Conservation (phyloP, 2,329 filamentous ascomycete species). For the Colletotrichum sp. region DNA sequence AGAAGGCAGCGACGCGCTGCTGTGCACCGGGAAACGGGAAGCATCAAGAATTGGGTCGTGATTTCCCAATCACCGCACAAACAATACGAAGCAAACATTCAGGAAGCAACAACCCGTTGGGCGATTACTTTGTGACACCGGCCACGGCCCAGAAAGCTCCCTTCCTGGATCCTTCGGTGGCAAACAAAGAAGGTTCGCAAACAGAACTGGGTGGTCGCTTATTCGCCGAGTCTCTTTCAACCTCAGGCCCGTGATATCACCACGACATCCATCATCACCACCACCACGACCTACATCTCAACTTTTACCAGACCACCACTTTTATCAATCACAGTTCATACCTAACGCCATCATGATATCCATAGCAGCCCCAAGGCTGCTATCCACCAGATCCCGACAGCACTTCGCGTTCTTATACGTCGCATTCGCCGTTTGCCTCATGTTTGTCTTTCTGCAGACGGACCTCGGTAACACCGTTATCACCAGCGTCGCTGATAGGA, state of each 20-base stretch:
- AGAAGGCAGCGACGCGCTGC: background rate
- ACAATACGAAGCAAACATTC: background rate
- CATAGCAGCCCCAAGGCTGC: constrained; percentile 1
- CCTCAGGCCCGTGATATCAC: background rate
- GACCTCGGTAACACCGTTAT: background rate
- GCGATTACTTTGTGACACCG: background rate
- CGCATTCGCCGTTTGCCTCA: background rate
- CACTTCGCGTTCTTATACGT: background rate
- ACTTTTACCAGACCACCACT: background rate
- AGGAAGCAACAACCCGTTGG: background rate
- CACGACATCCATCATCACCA: background rate
- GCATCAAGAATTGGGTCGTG: background rate
- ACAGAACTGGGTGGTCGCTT: background rate
- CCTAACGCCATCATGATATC: background rate
- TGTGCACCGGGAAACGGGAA: background rate
- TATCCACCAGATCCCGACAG: background rate
- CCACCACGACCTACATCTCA: background rate
- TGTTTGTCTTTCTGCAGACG: background rate
- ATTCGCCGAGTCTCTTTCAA: background rate
- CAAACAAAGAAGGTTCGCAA: background rate
- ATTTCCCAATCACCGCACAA: background rate
- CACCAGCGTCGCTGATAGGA: background rate
- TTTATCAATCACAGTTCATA: background rate
- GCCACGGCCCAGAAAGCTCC: background rate
- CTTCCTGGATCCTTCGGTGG: background rate